These are phyloP conservation scores for Vickermania ingenoplastis DNA, from an alignment of 208 protist species.

Conservation along the genomic window DNA sequence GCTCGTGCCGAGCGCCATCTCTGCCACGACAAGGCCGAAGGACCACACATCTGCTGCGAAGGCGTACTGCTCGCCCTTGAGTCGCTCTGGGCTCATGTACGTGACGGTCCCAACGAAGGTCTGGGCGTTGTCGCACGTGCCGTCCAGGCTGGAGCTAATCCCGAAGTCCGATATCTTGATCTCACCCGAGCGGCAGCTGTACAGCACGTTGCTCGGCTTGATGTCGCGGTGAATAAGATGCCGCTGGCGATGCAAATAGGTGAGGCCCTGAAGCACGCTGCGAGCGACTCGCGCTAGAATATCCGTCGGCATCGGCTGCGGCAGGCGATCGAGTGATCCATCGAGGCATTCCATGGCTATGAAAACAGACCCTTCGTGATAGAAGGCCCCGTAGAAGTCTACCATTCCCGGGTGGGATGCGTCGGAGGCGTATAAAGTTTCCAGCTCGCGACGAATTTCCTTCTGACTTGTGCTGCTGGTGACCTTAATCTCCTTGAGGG, in stretches of 20 bases:
- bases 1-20: conserved; percentile 77
- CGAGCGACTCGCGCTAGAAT: conserved; percentile 63
- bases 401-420: conserved; percentile 56
- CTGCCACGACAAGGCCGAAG: conserved; percentile 83
- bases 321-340: conserved; percentile 69
- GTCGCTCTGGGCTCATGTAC: conserved; percentile 92
- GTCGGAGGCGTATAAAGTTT: conserved; percentile 54
- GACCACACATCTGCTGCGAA: conserved; percentile 91
- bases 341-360: conserved; percentile 90
- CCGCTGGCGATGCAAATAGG: conserved; percentile 80
- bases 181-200: conserved; percentile 63
- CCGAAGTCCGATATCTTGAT: conserved; percentile 94
- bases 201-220: conserved; percentile 97
- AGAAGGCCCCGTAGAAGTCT: conserved; percentile 84
- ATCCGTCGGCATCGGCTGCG: conserved; percentile 32
- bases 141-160: conserved; percentile 84
- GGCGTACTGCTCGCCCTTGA: conserved; percentile 84
- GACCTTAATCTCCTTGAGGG: conserved; percentile 86
- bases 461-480: conserved; percentile 56
- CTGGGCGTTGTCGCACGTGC: conserved; percentile 69
- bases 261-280: conserved; percentile 73
- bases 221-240: conserved; percentile 94
- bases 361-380: conserved; percentile 77
- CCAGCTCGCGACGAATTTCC: conserved; percentile 78
- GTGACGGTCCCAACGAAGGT: conserved; percentile 90